phyloP scores from a whole-genome alignment of 2,329 filamentous ascomycete species.

The Pezicula carpinea region DNA sequence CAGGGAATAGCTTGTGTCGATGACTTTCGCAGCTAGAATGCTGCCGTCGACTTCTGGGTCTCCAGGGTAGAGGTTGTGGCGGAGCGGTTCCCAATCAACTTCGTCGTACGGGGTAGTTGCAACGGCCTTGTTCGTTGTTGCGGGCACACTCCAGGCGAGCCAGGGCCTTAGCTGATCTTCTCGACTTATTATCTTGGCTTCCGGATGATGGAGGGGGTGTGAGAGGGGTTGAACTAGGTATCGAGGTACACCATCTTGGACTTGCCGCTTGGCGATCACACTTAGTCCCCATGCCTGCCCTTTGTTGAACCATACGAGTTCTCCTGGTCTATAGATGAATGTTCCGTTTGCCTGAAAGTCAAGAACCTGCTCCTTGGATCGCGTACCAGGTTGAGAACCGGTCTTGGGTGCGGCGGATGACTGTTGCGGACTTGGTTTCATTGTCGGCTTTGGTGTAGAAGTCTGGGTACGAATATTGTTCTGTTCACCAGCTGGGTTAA shows the following conservation, averaged over 20 bases:
- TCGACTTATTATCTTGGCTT: constrained; percentile 36
- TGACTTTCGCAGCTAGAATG: constrained; percentile 50
- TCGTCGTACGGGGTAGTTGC: constrained; percentile 39
- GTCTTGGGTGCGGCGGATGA: constrained; percentile 6
- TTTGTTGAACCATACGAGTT: constrained; percentile 52
- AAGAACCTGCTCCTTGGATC: constrained; percentile 41
- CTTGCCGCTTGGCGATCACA: constrained; percentile 42
- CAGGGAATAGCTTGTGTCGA: constrained; percentile 50
- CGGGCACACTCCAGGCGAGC: constrained; percentile 53
- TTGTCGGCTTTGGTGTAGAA: constrained; percentile 1
- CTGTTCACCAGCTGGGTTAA: too few species aligned
- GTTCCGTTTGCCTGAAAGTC: constrained; percentile 39
- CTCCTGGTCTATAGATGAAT: constrained; percentile 49
- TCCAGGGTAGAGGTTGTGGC: constrained; percentile 36
- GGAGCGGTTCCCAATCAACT: constrained; percentile 44
- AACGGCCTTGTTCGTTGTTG: constrained; percentile 40
- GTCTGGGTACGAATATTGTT: neutral
- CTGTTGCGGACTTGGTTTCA: neutral
- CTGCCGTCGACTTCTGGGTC: constrained; percentile 50
- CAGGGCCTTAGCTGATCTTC: constrained; percentile 46
- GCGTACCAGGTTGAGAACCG: constrained; percentile 25
- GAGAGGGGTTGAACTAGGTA: constrained; percentile 46
- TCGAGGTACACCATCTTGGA: constrained; percentile 27
- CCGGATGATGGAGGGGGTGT: constrained; percentile 35
- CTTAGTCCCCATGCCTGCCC: constrained; percentile 49